Conservation (phyloP, 768 basidiomycete species). For the Cystofilobasidium macerans region DNA sequence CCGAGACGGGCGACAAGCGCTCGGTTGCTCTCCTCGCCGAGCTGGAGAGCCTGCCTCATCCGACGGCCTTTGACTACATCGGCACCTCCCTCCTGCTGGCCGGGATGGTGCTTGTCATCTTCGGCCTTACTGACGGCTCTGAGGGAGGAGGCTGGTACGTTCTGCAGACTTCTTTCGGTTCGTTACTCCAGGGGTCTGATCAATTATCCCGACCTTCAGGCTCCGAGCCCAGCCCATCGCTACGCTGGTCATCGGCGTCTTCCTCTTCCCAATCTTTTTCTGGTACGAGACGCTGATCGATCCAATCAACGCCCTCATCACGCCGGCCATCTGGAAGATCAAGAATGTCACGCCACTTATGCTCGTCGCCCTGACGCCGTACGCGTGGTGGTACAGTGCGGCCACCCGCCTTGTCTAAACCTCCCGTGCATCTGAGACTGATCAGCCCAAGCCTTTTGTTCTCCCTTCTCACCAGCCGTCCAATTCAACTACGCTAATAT, state of each 20-base stretch:
- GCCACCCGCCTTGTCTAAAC: too few species aligned
- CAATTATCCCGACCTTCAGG: not conserved
- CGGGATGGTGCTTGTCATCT: slow-evolving; percentile 1
- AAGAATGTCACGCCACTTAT: slow-evolving; percentile 15
- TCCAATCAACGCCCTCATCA: slow-evolving; percentile 12
- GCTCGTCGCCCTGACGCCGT: slow-evolving; percentile 10
- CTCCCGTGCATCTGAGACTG: too few species aligned
- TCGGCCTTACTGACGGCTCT: slow-evolving; percentile 7
- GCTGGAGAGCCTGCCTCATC: not conserved
- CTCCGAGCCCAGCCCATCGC: slow-evolving; percentile 1
- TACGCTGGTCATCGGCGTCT: slow-evolving; percentile 6
- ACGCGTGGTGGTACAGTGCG: slow-evolving; percentile 16
- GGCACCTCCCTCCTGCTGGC: slow-evolving; percentile 2
- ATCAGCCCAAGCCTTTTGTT: too few species aligned
- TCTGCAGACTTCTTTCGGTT: not conserved
- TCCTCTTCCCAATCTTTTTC: slow-evolving; percentile 15
- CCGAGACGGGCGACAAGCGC: not conserved
- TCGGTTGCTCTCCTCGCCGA: not conserved
- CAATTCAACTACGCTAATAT: slow-evolving; percentile 12
- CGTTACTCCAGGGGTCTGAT: too few species aligned
- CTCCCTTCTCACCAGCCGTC: not conserved
- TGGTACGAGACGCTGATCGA: slow-evolving; percentile 10
- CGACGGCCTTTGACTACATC: slow-evolving; percentile 8
- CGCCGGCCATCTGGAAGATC: slow-evolving; percentile 10
- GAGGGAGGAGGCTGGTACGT: slow-evolving; percentile 12